A percentile compares a stretch with the other conserved stretches of the same genome.
Evolutionary conservation across 495 filamentous ascomycete species (phyloP).

Genomic region (Aspergillus heteromorphus): DNA sequence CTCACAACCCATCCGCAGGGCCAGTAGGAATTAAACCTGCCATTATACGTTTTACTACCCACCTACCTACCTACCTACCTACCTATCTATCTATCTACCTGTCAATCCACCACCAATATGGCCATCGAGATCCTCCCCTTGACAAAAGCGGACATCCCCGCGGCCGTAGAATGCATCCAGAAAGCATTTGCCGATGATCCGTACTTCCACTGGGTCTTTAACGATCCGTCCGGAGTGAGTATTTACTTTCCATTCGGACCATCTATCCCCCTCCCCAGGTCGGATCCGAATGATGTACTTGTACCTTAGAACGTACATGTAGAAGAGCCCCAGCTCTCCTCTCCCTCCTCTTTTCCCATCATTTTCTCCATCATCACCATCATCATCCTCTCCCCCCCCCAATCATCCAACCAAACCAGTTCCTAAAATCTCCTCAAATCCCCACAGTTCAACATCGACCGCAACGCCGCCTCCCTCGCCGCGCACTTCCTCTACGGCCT

Average conservation of each 20-base stretch:
- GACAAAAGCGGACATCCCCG: constrained; percentile 53
- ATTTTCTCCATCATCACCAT: no score
- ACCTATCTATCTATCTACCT: constrained; percentile 4
- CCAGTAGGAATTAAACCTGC: constrained; percentile 33
- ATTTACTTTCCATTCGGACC: background rate
- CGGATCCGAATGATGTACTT: constrained; percentile 5
- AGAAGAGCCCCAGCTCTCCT: no score
- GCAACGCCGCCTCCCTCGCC: constrained; percentile 58
- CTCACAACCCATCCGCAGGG: constrained; percentile 30
- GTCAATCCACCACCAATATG: constrained; percentile 28
- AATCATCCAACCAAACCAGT: constrained; percentile 26
- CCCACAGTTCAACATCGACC: constrained; percentile 47
- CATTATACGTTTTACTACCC: no score
- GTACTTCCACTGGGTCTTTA: constrained; percentile 58
- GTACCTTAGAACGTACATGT: constrained; percentile 5
- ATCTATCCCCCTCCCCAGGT: background rate
- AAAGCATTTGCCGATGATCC: constrained; percentile 62
- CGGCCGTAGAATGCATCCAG: constrained; percentile 52
- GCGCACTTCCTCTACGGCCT: constrained; percentile 61
- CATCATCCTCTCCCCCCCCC: background rate
- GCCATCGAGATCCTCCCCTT: constrained; percentile 52
- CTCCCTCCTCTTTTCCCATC: no score
- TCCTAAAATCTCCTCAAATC: no score
- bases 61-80: background rate
- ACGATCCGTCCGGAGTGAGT: constrained; percentile 45